Evolutionary conservation across 2,329 filamentous ascomycete species (phyloP).

Genomic region (Penicillium hesseltinei): DNA sequence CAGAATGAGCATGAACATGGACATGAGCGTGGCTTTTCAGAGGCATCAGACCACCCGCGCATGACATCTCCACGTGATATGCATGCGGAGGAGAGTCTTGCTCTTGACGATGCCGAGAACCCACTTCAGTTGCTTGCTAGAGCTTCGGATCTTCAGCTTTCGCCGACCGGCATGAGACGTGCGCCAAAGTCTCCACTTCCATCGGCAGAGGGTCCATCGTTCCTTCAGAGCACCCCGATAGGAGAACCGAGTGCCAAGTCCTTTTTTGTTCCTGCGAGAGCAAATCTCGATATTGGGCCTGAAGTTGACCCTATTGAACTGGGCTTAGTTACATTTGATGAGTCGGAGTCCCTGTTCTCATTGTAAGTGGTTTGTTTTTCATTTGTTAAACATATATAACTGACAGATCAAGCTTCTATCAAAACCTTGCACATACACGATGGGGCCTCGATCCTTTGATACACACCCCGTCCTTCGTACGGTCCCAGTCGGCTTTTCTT

Average conservation of each 20-base stretch:
- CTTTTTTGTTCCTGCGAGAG: slow-evolving; percentile 66
- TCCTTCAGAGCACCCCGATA: slow-evolving; percentile 6
- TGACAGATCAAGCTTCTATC: slow-evolving; percentile 57
- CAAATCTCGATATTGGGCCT: slow-evolving; percentile 61
- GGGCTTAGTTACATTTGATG: slow-evolving; percentile 64
- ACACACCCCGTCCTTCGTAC: slow-evolving; percentile 65
- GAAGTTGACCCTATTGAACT: slow-evolving; percentile 69
- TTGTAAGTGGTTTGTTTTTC: slow-evolving; percentile 54
- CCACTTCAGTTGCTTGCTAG: slow-evolving; percentile 70
- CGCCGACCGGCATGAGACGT: slow-evolving; percentile 35
- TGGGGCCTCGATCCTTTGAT: slow-evolving; percentile 70
- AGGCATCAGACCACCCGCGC: slow-evolving; percentile 28
- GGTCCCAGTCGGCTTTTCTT: slow-evolving; percentile 66
- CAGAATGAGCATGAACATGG: slow-evolving; percentile 28
- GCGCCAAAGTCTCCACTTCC: slow-evolving; percentile 26
- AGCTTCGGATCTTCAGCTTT: slow-evolving; percentile 66
- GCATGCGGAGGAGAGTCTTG: slow-evolving; percentile 52
- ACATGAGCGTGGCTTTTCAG: slow-evolving; percentile 31
- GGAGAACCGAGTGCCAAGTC: slow-evolving; percentile 47
- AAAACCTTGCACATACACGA: slow-evolving; percentile 68
- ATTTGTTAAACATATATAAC: not conserved
- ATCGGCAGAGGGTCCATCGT: slow-evolving; percentile 40
- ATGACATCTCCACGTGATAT: slow-evolving; percentile 25
- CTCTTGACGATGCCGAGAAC: slow-evolving; percentile 72
- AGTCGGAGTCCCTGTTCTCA: slow-evolving; percentile 62